These are phyloP conservation scores for Sphaceloma murrayae DNA, from an alignment of 2,329 filamentous ascomycete genomes.

Conservation along the genomic window DNA sequence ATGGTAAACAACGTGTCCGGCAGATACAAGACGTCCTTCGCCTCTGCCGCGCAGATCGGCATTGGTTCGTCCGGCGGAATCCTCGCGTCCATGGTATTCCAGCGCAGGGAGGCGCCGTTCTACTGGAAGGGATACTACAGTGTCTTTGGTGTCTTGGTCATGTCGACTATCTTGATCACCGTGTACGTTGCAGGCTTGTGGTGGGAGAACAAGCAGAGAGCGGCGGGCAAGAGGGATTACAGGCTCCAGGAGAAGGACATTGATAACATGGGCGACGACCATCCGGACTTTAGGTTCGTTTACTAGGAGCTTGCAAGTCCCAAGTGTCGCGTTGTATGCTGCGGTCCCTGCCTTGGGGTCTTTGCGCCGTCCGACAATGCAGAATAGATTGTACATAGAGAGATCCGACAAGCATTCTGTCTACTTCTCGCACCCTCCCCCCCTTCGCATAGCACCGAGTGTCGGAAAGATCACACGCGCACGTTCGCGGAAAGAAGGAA, in stretches of 20 bases:
- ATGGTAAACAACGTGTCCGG: constrained; percentile 29
- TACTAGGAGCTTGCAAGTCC: constrained; percentile 10
- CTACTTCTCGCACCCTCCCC: too few species aligned
- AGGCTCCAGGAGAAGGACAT: constrained; percentile 35
- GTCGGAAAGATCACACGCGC: too few species aligned
- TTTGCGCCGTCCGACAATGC: neutral
- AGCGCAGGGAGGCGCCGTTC: constrained; percentile 15
- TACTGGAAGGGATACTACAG: constrained; percentile 14
- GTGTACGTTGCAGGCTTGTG: constrained; percentile 5
- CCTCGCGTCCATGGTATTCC: constrained; percentile 34
- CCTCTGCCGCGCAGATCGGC: constrained; percentile 33
- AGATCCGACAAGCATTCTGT: too few species aligned
- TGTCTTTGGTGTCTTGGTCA: constrained; percentile 12
- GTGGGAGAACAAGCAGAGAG: constrained; percentile 39
- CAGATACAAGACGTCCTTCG: constrained; percentile 31
- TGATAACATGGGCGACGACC: constrained; percentile 44
- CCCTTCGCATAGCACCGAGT: too few species aligned
- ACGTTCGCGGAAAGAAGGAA: too few species aligned
- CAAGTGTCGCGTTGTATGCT: too few species aligned
- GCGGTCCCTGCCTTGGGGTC: too few species aligned
- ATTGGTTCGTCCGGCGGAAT: constrained; percentile 36
- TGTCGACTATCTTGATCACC: constrained; percentile 11
- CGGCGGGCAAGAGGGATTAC: constrained; percentile 39
- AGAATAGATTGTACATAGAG: constrained; percentile 7
- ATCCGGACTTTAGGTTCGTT: constrained; percentile 40